Evolutionary conservation across 2,329 filamentous ascomycete species (phyloP).

Genomic region (Grosmannia huntii): DNA sequence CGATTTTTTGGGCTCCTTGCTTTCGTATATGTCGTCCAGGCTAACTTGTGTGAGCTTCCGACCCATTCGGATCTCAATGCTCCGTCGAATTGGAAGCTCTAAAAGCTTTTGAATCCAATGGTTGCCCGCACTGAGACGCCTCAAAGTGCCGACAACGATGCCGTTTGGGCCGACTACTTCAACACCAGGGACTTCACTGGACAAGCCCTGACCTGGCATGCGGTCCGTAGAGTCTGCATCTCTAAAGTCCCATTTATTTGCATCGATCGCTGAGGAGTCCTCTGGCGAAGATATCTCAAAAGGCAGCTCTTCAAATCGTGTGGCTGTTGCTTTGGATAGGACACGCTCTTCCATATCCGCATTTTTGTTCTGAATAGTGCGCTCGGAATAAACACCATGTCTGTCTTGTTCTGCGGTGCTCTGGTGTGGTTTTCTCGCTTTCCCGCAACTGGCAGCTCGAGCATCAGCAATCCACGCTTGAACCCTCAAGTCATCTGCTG

Average conservation of each 20-base stretch:
- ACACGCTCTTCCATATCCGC: neutral
- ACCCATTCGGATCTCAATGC: conserved; percentile 27
- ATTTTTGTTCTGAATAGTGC: neutral
- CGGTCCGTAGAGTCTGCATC: neutral
- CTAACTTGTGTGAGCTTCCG: conserved; percentile 27
- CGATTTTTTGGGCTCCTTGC: conserved; percentile 24
- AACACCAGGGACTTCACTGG: conserved; percentile 11
- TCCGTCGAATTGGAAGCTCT: conserved; percentile 23
- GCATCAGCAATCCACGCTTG: conserved; percentile 5
- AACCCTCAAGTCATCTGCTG: conserved; percentile 5
- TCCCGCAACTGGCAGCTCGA: neutral
- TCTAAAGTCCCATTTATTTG: neutral
- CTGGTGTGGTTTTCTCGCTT: neutral
- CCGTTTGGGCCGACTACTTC: conserved; percentile 25
- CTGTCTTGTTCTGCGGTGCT: neutral
- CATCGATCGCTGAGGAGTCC: neutral
- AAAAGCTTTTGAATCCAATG: conserved; percentile 26
- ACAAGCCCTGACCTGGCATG: neutral
- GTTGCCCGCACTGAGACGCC: conserved; percentile 25
- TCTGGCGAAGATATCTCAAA: neutral
- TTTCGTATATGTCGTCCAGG: conserved; percentile 28
- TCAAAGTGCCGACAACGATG: conserved; percentile 24
- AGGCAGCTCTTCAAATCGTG: neutral
- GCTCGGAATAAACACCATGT: neutral
- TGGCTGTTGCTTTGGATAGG: neutral